A percentile compares a stretch with the other conserved stretches of the same genome.
Conservation (phyloP, 495 filamentous ascomycete species). For the Aspergillus indologenus region DNA sequence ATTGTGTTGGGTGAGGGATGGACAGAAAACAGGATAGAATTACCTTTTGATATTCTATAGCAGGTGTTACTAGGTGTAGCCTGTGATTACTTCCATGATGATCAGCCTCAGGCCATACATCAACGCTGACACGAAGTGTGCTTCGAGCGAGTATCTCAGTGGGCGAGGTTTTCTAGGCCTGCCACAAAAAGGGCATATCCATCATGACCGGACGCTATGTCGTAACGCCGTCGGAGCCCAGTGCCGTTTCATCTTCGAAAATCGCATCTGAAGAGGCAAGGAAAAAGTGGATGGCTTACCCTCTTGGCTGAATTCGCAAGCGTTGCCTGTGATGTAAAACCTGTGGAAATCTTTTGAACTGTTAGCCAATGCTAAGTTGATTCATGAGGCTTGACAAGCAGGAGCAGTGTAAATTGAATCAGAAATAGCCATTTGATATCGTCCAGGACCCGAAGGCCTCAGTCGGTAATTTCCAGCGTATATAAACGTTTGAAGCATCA, state of each 20-base stretch:
- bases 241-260: conserved; percentile 95
- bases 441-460: conserved; percentile 73
- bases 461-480: conserved; percentile 99
- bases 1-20: conserved; percentile 30
- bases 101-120: conserved; percentile 34
- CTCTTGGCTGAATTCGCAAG: conserved; percentile 5
- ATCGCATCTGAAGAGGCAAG: conserved; percentile 13
- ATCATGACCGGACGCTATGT: conserved; percentile 59
- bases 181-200: conserved; percentile 91
- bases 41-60: conserved; percentile 14
- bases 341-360: conserved; percentile 21
- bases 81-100: background rate
- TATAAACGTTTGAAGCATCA: conserved; percentile 80
- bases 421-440: conserved; percentile 90
- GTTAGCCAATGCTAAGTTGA: conserved; percentile 24
- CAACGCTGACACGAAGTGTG: conserved; percentile 19
- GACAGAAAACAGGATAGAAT: conserved; percentile 5
- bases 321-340: background rate
- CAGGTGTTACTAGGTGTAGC: background rate
- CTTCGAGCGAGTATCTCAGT: conserved; percentile 62
- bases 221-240: conserved; percentile 86
- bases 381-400: conserved; percentile 7
- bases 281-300: conserved; percentile 31
- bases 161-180: conserved; percentile 99
- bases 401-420: conserved; percentile 41